A percentile compares a stretch with the other conserved stretches of the same genome.
phyloP scores from a whole-genome alignment of 192 early-diverging fungal species.

The Coemansia aciculifera region DNA sequence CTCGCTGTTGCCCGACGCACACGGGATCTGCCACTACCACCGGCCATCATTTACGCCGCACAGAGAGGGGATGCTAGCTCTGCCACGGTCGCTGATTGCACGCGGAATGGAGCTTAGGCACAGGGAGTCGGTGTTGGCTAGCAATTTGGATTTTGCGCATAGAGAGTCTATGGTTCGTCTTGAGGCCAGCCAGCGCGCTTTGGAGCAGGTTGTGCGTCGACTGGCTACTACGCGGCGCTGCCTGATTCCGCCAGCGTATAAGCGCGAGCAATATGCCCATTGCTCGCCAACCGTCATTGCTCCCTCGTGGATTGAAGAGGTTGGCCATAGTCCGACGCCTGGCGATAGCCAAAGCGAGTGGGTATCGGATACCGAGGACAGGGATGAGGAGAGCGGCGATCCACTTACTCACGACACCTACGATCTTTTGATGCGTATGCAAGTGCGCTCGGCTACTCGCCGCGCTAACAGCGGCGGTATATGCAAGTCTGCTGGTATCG shows the following conservation, averaged over 20 bases:
- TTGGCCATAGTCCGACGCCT: not conserved
- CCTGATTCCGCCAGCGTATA: not conserved
- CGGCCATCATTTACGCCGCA: slow-evolving; percentile 11
- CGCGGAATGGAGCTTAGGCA: not conserved
- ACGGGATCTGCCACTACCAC: slow-evolving; percentile 43
- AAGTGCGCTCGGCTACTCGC: slow-evolving; percentile 1
- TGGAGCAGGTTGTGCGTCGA: slow-evolving; percentile 15
- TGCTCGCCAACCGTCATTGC: not conserved
- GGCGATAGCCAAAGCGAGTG: slow-evolving; percentile 14
- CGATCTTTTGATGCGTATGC: slow-evolving; percentile 11
- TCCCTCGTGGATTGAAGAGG: not conserved
- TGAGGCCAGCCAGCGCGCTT: slow-evolving; percentile 7
- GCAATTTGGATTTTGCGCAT: not conserved
- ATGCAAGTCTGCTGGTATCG: not conserved
- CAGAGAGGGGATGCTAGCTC: not conserved
- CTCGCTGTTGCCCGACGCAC: slow-evolving; percentile 24
- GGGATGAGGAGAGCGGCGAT: not conserved
- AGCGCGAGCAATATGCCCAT: not conserved
- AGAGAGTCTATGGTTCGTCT: not conserved
- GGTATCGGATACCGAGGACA: slow-evolving; percentile 31
- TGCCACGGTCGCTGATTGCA: slow-evolving; percentile 5
- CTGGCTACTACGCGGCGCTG: slow-evolving; percentile 8
- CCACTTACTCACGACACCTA: not conserved
- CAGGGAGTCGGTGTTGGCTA: not conserved
- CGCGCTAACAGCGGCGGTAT: not conserved